Evolutionary conservation across 371 early-diverging fungal species (phyloP).

Genomic region (Apophysomyces trapeziformis): DNA sequence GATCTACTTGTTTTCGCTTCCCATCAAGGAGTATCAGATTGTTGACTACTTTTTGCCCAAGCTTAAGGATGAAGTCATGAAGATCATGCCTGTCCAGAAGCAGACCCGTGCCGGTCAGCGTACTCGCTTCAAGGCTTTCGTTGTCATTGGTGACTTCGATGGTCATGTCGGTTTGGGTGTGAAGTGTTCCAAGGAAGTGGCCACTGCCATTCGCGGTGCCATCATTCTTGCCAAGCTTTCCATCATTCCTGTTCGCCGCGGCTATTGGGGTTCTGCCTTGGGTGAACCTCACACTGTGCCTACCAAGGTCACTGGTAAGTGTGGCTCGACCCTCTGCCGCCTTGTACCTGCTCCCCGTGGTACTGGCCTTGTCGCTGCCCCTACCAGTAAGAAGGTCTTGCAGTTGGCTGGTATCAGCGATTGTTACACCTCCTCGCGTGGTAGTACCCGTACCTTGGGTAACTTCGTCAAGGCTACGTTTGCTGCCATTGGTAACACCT

Average conservation of each 20-base stretch:
- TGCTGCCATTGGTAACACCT: slow-evolving; percentile 97
- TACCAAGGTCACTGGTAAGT: slow-evolving; percentile 98
- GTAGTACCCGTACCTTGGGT: slow-evolving; percentile 90
- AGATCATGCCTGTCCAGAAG: slow-evolving; percentile 99
- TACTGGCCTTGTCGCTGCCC: slow-evolving; percentile 98
- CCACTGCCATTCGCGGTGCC: slow-evolving; percentile 98
- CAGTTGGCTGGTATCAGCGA: slow-evolving; percentile 99
- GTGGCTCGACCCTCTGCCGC: slow-evolving; percentile 96
- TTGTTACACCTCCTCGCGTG: slow-evolving; percentile 96
- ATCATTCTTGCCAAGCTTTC: slow-evolving; percentile 98
- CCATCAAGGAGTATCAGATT: slow-evolving; percentile 99
- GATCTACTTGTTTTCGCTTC: slow-evolving; percentile 97
- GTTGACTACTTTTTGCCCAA: slow-evolving; percentile 96
- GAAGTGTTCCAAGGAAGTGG: slow-evolving; percentile 99
- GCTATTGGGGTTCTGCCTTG: slow-evolving; percentile 98
- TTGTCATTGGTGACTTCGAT: slow-evolving; percentile 97
- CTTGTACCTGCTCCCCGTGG: slow-evolving; percentile 99
- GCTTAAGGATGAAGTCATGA: slow-evolving; percentile 99
- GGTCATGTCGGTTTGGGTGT: slow-evolving; percentile 99
- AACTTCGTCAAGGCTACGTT: slow-evolving; percentile 99
- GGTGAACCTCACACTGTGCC: slow-evolving; percentile 99
- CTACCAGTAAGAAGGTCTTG: slow-evolving; percentile 97
- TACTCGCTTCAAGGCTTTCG: slow-evolving; percentile 99
- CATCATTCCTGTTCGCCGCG: slow-evolving; percentile 98
- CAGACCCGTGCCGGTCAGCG: slow-evolving; percentile 99